These are phyloP conservation scores for Triticum urartu DNA, from an alignment of 176 grass and related monocot species.

Conservation along the genomic window DNA sequence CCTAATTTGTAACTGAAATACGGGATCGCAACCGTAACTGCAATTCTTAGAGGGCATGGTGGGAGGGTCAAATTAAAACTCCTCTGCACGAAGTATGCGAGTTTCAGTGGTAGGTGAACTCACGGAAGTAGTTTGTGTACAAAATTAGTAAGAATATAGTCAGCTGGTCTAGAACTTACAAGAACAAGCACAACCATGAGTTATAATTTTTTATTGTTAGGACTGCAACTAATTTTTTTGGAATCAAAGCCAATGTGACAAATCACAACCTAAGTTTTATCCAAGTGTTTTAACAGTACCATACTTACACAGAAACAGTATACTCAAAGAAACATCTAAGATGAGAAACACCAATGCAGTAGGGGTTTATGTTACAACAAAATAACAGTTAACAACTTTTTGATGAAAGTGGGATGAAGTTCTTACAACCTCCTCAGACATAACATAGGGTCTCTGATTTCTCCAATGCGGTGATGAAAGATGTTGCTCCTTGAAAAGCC, in stretches of 20 bases:
- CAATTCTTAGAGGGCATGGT: background rate
- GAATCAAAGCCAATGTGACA: background rate
- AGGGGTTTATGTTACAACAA: background rate
- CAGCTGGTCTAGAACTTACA: background rate
- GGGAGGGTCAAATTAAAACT: background rate
- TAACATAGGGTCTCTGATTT: conserved; percentile 89
- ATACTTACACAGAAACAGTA: conserved; percentile 5
- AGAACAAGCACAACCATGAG: background rate
- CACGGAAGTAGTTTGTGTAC: background rate
- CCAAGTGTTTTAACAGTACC: conserved; percentile 15
- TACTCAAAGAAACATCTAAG: background rate
- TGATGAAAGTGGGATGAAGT: conserved; percentile 10
- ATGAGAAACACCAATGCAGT: conserved; percentile 8
- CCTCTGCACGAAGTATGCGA: background rate
- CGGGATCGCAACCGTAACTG: background rate
- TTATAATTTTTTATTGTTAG: background rate
- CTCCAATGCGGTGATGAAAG: conserved; percentile 92
- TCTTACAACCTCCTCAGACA: conserved; percentile 76
- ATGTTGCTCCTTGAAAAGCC: conserved; percentile 95
- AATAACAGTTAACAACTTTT: conserved; percentile 1
- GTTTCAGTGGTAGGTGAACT: background rate
- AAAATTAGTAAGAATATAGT: background rate
- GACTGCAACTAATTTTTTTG: background rate
- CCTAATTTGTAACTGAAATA: conserved; percentile 12
- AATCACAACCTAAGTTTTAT: conserved; percentile 10